phyloP scores from a whole-genome alignment of 805 yeast genomes.

The Saturnispora diversa region DNA sequence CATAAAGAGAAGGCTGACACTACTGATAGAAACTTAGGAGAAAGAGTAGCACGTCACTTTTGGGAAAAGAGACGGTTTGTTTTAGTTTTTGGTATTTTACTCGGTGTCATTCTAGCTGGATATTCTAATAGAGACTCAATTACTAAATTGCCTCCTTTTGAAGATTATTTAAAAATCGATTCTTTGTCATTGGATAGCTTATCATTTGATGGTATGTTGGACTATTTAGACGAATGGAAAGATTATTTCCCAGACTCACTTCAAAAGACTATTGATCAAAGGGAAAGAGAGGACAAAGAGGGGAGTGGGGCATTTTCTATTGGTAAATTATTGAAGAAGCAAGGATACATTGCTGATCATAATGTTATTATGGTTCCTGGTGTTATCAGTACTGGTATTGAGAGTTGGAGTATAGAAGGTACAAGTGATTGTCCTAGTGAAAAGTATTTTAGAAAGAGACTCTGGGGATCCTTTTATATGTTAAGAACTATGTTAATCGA shows the following conservation, averaged over 20 bases:
- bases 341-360: conserved; percentile 46
- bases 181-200: conserved; percentile 48
- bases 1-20: background rate
- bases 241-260: conserved; percentile 63
- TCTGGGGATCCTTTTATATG: conserved; percentile 98
- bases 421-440: conserved; percentile 74
- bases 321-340: conserved; percentile 54
- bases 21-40: background rate
- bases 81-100: conserved; percentile 52
- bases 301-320: conserved; percentile 83
- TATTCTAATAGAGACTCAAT: conserved; percentile 42
- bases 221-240: conserved; percentile 62
- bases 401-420: conserved; percentile 81
- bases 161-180: conserved; percentile 46
- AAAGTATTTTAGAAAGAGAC: conserved; percentile 77
- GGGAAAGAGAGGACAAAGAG: conserved; percentile 38
- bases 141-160: conserved; percentile 39
- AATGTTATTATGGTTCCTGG: conserved; percentile 95
- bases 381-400: conserved; percentile 89
- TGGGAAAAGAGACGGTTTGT: conserved; percentile 17
- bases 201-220: conserved; percentile 47
- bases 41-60: conserved; percentile 12
- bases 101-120: conserved; percentile 61
- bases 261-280: conserved; percentile 49
- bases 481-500: conserved; percentile 84